Conservation (phyloP, 2,329 filamentous ascomycete species). For the Trematosphaeria pertusa region DNA sequence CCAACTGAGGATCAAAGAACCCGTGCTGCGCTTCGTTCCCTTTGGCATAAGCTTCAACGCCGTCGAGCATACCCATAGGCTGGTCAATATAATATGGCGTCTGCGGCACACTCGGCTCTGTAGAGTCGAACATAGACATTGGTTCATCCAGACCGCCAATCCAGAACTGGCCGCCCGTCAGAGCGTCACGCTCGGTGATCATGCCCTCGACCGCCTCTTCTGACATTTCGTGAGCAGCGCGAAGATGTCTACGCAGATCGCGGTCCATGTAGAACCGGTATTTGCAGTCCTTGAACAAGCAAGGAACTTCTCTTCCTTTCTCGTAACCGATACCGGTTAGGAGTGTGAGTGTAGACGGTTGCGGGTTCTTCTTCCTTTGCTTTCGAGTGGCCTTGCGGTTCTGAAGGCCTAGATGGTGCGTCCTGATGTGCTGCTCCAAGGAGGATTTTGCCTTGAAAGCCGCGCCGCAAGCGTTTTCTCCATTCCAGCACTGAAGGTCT, state of each 20-base stretch:
- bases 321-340: slow-evolving; percentile 65
- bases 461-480: slow-evolving; percentile 73
- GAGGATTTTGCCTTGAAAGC: slow-evolving; percentile 78
- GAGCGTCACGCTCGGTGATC: slow-evolving; percentile 49
- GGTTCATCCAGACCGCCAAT: slow-evolving; percentile 48
- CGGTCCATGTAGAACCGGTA: slow-evolving; percentile 64
- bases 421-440: slow-evolving; percentile 84
- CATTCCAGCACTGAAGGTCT: slow-evolving; percentile 68
- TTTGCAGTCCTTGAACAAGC: slow-evolving; percentile 59
- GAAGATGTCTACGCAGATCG: slow-evolving; percentile 63
- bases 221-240: slow-evolving; percentile 51
- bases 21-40: not conserved
- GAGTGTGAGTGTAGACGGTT: slow-evolving; percentile 47
- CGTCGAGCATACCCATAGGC: slow-evolving; percentile 8
- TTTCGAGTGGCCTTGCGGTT: slow-evolving; percentile 47
- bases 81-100: slow-evolving; percentile 37
- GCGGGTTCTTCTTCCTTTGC: slow-evolving; percentile 41
- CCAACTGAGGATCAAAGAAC: slow-evolving; percentile 17
- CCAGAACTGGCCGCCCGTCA: slow-evolving; percentile 55
- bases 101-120: slow-evolving; percentile 40
- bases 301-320: slow-evolving; percentile 58
- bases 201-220: slow-evolving; percentile 47
- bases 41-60: slow-evolving; percentile 11
- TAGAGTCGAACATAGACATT: slow-evolving; percentile 28
- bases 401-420: slow-evolving; percentile 74